Base-by-base conservation (phyloP, 305 asterid genomes). In the Fraxinus dipetala region DNA sequence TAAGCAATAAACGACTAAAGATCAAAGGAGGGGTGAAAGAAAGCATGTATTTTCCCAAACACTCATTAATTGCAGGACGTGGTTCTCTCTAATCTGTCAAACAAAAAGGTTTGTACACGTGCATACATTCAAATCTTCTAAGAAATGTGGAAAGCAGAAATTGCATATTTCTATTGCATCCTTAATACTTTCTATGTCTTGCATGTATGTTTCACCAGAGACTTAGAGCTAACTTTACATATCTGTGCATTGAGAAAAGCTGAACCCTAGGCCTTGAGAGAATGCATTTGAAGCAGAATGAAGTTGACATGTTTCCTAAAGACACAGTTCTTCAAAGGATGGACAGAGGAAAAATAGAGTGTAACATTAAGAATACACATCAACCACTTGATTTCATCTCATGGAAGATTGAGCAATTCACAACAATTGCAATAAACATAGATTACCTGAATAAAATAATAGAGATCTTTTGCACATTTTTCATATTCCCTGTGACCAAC, bases 401-500 rank as follows among this genome's bases (percentile, higher is more conserved):
- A 24, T 3, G 32, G 32, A 63, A 63, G 72, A 24, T 24, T 56
- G 65, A 76, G 82, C 67, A 59, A 30, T 67, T 59, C 1, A 78
- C 76, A 76, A 59, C 1, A 51, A 34, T 28, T 67, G 48, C 48
- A 72, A 72, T n/a, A 32, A 85, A 78, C 22, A 83, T 78, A 56
- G 76, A 54, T 88, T 80, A 96, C 99, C 99, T 96, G 99, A 86
- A 96, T 89, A 91, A 96, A 96, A 85, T 87, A 93, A 89, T 92
- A 96, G 78, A 96, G 93, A 90, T 96, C 99, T 86, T 91, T 91
- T 13, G 95, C 98, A 85, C 97, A 95, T 78, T 91, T 91, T 86
- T 94, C 98, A 78, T 96, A 96, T 85, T 94, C 98, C 90, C 88
- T 94, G 43, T 83, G 89, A 83, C 99, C 99, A 89, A 96, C 97